Evolutionary conservation across 208 protist species (phyloP).

Genomic region (Angomonas ambiguus): DNA sequence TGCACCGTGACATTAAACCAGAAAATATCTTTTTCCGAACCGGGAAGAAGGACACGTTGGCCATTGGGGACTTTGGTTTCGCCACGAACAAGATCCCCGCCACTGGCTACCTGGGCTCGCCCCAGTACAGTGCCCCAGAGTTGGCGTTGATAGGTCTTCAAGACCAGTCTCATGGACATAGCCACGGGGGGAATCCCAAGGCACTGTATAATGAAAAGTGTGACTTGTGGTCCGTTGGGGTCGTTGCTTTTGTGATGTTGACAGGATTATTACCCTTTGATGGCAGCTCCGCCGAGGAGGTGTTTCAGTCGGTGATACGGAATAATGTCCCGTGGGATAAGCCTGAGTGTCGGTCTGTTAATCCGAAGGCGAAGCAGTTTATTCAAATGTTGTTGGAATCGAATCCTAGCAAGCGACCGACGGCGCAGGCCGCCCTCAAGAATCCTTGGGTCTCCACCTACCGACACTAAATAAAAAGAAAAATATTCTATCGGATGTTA

Average conservation of each 20-base stretch:
- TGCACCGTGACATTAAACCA: conserved; percentile 99
- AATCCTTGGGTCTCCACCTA: conserved; percentile 51
- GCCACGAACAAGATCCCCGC: conserved; percentile 71
- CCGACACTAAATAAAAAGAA: not conserved
- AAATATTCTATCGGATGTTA: not conserved
- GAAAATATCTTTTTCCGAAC: conserved; percentile 98
- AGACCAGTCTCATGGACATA: conserved; percentile 14
- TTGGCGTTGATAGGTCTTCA: conserved; percentile 59
- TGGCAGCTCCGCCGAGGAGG: conserved; percentile 42
- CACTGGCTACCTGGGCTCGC: conserved; percentile 61
- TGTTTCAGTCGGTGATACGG: conserved; percentile 60
- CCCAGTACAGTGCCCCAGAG: conserved; percentile 85
- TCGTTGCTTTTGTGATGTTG: conserved; percentile 78
- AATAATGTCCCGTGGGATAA: conserved; percentile 70
- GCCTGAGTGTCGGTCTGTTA: conserved; percentile 24
- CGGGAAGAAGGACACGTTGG: conserved; percentile 36
- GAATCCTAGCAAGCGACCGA: conserved; percentile 53
- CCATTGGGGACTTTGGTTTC: conserved; percentile 97
- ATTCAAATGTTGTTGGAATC: conserved; percentile 42
- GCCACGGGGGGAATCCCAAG: conserved; percentile 14
- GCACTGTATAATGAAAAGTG: conserved; percentile 85
- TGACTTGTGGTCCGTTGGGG: conserved; percentile 88
- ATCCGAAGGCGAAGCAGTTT: conserved; percentile 44
- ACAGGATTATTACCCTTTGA: conserved; percentile 81
- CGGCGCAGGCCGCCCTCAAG: conserved; percentile 52